These are phyloP conservation scores for Handroanthus guayacan DNA, from an alignment of 257 asterid species.

Conservation along the genomic window DNA sequence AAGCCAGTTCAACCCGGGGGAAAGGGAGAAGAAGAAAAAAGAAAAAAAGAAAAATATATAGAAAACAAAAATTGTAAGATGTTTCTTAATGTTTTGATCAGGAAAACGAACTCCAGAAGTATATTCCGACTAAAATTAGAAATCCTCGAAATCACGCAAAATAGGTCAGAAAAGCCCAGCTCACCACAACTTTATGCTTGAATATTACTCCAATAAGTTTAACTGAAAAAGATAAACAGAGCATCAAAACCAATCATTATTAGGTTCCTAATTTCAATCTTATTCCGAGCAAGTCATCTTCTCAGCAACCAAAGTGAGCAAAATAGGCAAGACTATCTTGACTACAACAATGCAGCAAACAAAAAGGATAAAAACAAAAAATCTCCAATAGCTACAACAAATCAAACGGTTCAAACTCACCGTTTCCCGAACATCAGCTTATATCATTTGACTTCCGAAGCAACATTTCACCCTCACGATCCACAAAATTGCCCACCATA, in stretches of 20 bases:
- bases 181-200: not conserved
- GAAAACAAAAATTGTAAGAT: not conserved
- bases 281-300: conserved; percentile 15
- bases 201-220: not conserved
- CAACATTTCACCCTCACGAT: conserved; percentile 15
- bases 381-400: not conserved
- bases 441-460: conserved; percentile 13
- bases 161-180: not conserved
- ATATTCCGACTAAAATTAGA: not conserved
- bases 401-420: conserved; percentile 28
- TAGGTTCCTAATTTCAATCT: conserved; percentile 24
- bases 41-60: not conserved
- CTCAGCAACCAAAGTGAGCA: conserved; percentile 9
- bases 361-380: conserved; percentile 9
- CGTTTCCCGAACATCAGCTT: conserved; percentile 16
- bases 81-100: not conserved
- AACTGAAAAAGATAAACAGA: not conserved
- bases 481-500: not conserved
- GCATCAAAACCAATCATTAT: not conserved
- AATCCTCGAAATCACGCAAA: not conserved
- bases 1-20: not conserved
- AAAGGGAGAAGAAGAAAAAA: not conserved
- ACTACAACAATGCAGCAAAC: conserved; percentile 26
- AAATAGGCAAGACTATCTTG: too few species aligned
- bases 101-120: not conserved